Evolutionary conservation across 2,329 filamentous ascomycete genomes (phyloP), one percentile per base, ranked within the genome.

Genomic region (Cercospora citrullina): DNA sequence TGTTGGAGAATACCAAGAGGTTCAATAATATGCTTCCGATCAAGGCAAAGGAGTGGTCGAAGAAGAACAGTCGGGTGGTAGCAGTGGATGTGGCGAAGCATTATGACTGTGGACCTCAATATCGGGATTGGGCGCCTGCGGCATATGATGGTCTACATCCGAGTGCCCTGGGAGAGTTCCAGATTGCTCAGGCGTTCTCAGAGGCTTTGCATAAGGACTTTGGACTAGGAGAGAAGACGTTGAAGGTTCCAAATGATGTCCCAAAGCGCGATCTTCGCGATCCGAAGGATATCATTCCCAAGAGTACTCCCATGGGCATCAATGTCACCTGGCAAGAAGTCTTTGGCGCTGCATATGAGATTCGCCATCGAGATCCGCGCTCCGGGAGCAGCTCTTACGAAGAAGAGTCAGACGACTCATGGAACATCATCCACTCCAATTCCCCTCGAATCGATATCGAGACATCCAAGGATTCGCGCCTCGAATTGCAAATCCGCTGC

Each of bases 101-200:
- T 12, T 68, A 76, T 66, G 71, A 72, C 60, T 69, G 64, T 60
- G 66, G 66, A 3, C 66, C 66, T 12, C 62, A 68, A n/a, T 68
- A 68, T 53, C 33, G 51, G 5, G 66, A 68, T 4, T 51, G 31
- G 36, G 51, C 57, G 5, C 66, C 66, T 18, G 63, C 66, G 30
- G 66, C 66, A 8, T 68, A 68, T 53, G 66, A 68, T 63, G 66
- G 66, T 4, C 21, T 68, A 3, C 66, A 84, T 66, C 81, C 81
- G 0, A 81, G 79, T 59, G 75, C 76, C 2, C 71, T 78, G 1
- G 82, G 81, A 18, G 81, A 84, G 60, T 81, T 74, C 67, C 76
- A 83, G 64, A 80, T 84, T 62, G 81, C 81, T 2, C 72, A 76
- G 36, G 81, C 81, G 5, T 84, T 83, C 70, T 75, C 77, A 18